phyloP scores from a whole-genome alignment of 495 filamentous ascomycete genomes.

The Glarea lozoyensis region DNA sequence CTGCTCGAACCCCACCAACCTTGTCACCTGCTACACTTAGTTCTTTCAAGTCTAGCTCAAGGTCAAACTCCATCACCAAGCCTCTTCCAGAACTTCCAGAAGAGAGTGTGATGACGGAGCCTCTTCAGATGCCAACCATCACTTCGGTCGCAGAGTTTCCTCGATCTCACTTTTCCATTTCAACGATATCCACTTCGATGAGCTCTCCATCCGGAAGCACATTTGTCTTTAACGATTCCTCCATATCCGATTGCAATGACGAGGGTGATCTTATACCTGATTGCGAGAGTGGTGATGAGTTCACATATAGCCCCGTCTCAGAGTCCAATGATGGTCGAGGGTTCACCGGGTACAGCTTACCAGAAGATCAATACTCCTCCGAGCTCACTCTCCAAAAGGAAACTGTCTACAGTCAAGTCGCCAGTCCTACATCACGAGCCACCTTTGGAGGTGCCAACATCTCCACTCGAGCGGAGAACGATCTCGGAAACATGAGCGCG shows the following conservation, averaged over 20 bases:
- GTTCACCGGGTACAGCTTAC: conserved; percentile 15
- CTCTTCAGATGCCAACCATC: conserved; percentile 6
- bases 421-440: conserved; percentile 5
- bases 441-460: conserved; percentile 15
- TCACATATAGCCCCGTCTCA: conserved; percentile 13
- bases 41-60: too few species aligned
- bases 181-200: conserved; percentile 26
- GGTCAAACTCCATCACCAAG: conserved; percentile 10
- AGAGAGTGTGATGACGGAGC: conserved; percentile 6
- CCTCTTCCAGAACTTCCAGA: conserved; percentile 19
- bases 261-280: conserved; percentile 13
- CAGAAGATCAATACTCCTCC: conserved; percentile 9
- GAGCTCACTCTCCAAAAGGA: conserved; percentile 11
- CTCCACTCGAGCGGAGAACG: background rate
- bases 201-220: conserved; percentile 20
- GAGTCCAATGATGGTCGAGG: conserved; percentile 1
- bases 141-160: conserved; percentile 17
- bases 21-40: too few species aligned
- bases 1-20: background rate
- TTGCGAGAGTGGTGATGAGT: conserved; percentile 15
- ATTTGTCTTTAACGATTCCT: conserved; percentile 9
- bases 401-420: conserved; percentile 3
- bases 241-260: conserved; percentile 8
- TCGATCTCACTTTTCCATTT: conserved; percentile 27
- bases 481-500: conserved; percentile 7